Evolutionary conservation across 495 filamentous ascomycete genomes (phyloP).

Genomic region (Penicillium steckii): DNA sequence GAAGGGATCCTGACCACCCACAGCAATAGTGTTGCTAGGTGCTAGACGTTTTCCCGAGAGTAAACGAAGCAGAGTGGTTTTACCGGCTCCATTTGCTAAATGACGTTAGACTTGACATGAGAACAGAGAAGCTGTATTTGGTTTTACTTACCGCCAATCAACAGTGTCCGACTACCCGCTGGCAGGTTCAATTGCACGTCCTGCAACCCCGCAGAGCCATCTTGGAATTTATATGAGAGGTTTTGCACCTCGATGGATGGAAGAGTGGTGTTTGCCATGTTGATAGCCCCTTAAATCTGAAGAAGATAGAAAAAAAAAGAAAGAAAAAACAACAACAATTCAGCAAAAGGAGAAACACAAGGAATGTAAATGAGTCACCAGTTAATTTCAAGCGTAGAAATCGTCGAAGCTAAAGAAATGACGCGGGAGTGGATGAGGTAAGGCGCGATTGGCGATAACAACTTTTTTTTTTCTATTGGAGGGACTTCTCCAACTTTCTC

Average conservation of each 20-base stretch:
- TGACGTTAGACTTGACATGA: conserved; percentile 1
- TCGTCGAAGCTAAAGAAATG: conserved; percentile 2
- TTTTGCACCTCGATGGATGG: conserved; percentile 66
- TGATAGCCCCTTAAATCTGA: neutral
- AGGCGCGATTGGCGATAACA: conserved; percentile 17
- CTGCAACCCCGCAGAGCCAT: conserved; percentile 70
- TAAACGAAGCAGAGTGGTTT: conserved; percentile 89
- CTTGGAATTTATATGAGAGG: conserved; percentile 87
- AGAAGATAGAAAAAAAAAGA: neutral
- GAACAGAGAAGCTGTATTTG: neutral
- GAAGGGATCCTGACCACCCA: conserved; percentile 89
- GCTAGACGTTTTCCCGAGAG: conserved; percentile 92
- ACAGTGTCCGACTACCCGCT: conserved; percentile 77
- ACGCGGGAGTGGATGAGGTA: conserved; percentile 21
- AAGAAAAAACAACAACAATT: too few relatives aligned
- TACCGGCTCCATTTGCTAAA: conserved; percentile 90
- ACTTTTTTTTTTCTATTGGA: conserved; percentile 1
- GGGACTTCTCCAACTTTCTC: neutral
- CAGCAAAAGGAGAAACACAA: too few relatives aligned
- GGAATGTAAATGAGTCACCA: conserved; percentile 5
- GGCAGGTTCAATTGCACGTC: conserved; percentile 74
- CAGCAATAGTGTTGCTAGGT: conserved; percentile 65
- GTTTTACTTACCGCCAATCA: conserved; percentile 73
- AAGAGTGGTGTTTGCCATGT: too few relatives aligned
- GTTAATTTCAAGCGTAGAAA: neutral